Evolutionary conservation across 192 early-diverging fungal genomes (phyloP), one percentile per base, ranked within the genome.

Genomic region (Borealophlyctis nickersoniae): DNA sequence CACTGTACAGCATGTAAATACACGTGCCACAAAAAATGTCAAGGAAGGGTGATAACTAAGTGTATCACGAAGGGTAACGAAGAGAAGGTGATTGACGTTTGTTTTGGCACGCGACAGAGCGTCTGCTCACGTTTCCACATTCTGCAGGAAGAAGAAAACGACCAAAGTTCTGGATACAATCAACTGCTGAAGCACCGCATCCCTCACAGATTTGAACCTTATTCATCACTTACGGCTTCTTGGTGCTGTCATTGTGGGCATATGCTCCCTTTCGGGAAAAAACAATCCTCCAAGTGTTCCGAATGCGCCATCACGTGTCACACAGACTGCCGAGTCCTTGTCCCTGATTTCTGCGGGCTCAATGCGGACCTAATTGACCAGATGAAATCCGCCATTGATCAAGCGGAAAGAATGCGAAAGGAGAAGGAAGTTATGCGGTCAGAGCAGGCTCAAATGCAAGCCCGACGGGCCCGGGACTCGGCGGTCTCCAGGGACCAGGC

Each of bases 171-270:
- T 11, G 54, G 52, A 5, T 64, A 68, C 57, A 58, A 73, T 66
- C 70, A 73, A 33, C 70, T 84, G 0, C 73, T 93, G 33, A 87
- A 92, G 19, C 96, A 99, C 73, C 82, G 88, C 31, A 99, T 99
- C 71, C 96, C 94, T 23, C 96, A 99, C 84, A 88, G 96, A 48
- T 98, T 94, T 71, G 91, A 95, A 65, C 77, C 78, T 14, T 78
- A 88, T n/a, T 87, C 86, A 36, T 92, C 88, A 57, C 80, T 94
- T 54, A 87, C 85, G 24, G 89, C 91, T 35, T 86, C 87, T 73
- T 99, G 96, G 96, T 99, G 96, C 73, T 92, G 88, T 66, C 96
- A 99, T 77, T 99, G 96, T 77, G 96, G 96, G 32, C 92, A 69
- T 51, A 69, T 99, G 89, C 87, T 98, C 35, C 84, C 95, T 22